Base-by-base conservation (phyloP, 768 basidiomycete genomes). In the Pleurotus djamor region DNA sequence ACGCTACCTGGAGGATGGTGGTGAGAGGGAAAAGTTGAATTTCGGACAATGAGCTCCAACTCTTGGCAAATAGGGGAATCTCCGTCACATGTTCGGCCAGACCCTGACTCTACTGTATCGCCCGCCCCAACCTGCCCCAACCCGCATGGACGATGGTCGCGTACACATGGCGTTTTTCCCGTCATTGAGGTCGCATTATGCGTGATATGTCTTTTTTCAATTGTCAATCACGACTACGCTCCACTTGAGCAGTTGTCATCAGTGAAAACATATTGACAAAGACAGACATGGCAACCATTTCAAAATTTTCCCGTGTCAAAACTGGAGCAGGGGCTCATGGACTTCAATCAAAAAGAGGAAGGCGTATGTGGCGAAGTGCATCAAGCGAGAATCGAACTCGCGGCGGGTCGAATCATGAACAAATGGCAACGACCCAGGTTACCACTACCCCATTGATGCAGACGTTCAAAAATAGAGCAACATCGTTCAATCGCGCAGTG, bases 11-110 rank as follows among this genome's bases (percentile, higher is more conserved):
- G 16, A 44, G 41, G 54, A n/a, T 44, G 54, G 41, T 21, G 16
- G 33, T 14, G 28, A 32, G 12, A 32, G 44, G 41, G 44, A 38
- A 56, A 44, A 16, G 17, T 44, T 14, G 36, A 8, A 4, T 13
- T n/a, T 44, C 16, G 12, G 21, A 36, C 14, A 43, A 12, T 16
- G 21, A 28, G 21, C 21, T 56, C 4, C n/a, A 17, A 13, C 21
- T 43, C 38, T 41, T 41, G 38, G 38, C 10, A 41, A 38, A 44
- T 17, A 56, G 54, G 54, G 44, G 54, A 56, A 56, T 17, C 21
- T 32, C 44, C 54, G 54, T 56, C 54, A 56, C 54, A 56, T 56
- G 54, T 41, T 56, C 54, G 54, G 54, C 14, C 43, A 41, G 21
- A 44, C 54, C 54, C 54, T 56, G 38, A 50, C 6, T 9, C 21